These are phyloP conservation scores for Apiotrichum domesticum DNA, from an alignment of 1,284 basidiomycete genomes.

Conservation along the genomic window DNA sequence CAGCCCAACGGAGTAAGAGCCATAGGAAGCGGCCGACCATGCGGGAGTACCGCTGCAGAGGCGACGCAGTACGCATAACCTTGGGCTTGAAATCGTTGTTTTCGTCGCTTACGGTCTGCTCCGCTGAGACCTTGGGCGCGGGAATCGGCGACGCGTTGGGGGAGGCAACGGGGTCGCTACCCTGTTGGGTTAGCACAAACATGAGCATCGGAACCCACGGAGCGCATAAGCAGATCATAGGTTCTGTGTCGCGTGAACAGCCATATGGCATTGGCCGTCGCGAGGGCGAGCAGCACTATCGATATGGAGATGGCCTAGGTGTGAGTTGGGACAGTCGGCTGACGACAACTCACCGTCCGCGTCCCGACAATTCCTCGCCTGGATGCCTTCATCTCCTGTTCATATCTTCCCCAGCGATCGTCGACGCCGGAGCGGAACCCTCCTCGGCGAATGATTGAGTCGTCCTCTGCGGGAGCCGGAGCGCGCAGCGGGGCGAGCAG, in stretches of 20 bases:
- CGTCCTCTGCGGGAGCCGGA: neutral
- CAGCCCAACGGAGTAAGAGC: constrained; percentile 22
- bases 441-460: neutral
- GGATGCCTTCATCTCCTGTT: constrained; percentile 17
- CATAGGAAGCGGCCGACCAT: constrained; percentile 3
- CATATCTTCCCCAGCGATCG: constrained; percentile 33
- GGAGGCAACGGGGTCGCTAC: constrained; percentile 26
- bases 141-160: constrained; percentile 37
- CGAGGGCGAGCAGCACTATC: constrained; percentile 18
- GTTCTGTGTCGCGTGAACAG: constrained; percentile 39
- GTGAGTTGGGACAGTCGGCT: constrained; percentile 32
- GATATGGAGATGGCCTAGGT: neutral
- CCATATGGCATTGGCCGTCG: constrained; percentile 34
- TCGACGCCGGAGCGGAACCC: constrained; percentile 14
- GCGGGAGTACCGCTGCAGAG: neutral
- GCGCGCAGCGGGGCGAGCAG: constrained; percentile 34
- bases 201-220: constrained; percentile 19
- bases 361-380: constrained; percentile 19
- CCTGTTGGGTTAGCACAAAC: constrained; percentile 11
- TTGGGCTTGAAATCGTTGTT: neutral
- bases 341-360: constrained; percentile 14
- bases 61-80: neutral
- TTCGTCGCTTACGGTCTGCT: neutral
- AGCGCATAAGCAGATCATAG: constrained; percentile 42
- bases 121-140: constrained; percentile 12